phyloP scores from a whole-genome alignment of 2,329 filamentous ascomycete genomes.

The Colletotrichum caudatum region DNA sequence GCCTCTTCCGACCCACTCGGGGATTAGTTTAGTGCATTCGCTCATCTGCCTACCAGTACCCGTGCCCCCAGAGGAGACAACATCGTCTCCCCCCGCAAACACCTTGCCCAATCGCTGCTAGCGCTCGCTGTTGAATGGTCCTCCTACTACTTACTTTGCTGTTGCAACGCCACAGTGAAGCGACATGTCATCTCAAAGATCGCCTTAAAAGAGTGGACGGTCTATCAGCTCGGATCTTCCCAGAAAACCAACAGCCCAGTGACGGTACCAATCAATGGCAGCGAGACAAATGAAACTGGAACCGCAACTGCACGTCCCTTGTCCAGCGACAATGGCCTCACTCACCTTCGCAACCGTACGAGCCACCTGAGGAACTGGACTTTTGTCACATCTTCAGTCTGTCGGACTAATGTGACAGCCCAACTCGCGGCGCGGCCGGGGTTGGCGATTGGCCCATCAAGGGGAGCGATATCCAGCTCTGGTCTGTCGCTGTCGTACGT shows the following conservation, averaged over 20 bases:
- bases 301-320: not conserved
- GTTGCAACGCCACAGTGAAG: not conserved
- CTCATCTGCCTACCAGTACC: not conserved
- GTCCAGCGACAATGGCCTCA: not conserved
- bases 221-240: not conserved
- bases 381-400: not conserved
- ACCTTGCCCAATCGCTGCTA: not conserved
- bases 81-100: not conserved
- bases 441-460: not conserved
- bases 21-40: slow-evolving; percentile 4
- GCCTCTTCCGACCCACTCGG: not conserved
- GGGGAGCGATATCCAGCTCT: not conserved
- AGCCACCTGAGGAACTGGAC: not conserved
- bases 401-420: not conserved
- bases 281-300: not conserved
- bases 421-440: not conserved
- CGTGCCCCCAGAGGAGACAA: not conserved
- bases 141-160: not conserved
- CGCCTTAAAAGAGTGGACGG: not conserved
- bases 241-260: not conserved
- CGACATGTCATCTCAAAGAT: not conserved
- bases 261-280: not conserved
- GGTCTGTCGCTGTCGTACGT: not conserved
- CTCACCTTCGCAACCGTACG: not conserved
- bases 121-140: not conserved